Evolutionary conservation across 1,139 yeast species (phyloP).

Genomic region (Candida sanyaensis): DNA sequence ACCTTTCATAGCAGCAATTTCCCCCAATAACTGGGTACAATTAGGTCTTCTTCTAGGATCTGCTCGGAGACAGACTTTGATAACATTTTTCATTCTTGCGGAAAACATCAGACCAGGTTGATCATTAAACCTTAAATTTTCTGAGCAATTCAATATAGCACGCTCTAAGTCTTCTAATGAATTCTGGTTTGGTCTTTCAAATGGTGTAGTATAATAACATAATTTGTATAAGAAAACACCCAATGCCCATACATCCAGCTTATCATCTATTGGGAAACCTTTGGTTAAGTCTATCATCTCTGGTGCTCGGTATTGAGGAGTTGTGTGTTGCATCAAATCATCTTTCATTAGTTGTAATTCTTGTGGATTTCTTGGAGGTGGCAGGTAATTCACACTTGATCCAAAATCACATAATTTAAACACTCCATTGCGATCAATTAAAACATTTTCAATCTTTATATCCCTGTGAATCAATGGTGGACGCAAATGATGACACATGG

Average conservation of each 20-base stretch:
- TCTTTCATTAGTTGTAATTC: constrained; percentile 73
- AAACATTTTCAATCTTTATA: constrained; percentile 91
- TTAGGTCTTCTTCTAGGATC: constrained; percentile 75
- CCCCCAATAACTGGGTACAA: constrained; percentile 68
- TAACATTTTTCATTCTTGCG: constrained; percentile 55
- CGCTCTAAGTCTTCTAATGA: constrained; percentile 41
- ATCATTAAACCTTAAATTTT: constrained; percentile 36
- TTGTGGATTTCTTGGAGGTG: constrained; percentile 64
- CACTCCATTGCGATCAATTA: constrained; percentile 69
- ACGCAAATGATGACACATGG: constrained; percentile 81
- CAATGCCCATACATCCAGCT: constrained; percentile 95
- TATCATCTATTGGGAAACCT: constrained; percentile 89
- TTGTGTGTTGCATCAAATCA: constrained; percentile 87
- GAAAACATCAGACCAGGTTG: constrained; percentile 41
- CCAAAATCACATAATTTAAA: constrained; percentile 95
- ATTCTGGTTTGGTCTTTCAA: constrained; percentile 62
- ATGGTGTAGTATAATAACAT: constrained; percentile 93
- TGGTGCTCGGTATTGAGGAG: constrained; percentile 97
- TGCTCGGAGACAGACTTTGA: constrained; percentile 62
- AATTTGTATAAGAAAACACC: constrained; percentile 90
- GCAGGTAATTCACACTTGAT: constrained; percentile 70
- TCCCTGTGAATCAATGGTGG: constrained; percentile 91
- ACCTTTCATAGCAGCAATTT: constrained; percentile 64
- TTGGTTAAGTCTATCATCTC: constrained; percentile 91
- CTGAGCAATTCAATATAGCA: constrained; percentile 36